Percentiles rank a stretch among this genome's conserved stretches.
phyloP scores from a whole-genome alignment of 2,329 filamentous ascomycete genomes.

The Beauveria brongniartii region DNA sequence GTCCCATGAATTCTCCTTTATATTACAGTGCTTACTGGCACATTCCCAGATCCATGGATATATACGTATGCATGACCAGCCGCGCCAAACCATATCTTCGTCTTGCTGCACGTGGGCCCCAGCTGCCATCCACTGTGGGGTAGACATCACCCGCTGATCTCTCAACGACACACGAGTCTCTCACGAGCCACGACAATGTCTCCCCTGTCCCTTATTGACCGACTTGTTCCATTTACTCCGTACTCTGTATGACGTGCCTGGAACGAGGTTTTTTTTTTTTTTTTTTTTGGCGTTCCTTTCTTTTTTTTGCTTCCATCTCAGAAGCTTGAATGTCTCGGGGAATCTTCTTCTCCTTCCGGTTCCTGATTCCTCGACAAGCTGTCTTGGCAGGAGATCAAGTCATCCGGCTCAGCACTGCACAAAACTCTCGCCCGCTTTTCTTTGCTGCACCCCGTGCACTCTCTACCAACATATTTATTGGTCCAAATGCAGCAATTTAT shows the following conservation, averaged over 20 bases:
- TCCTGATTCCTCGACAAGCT: not conserved
- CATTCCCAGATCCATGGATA: not conserved
- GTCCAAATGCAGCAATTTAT: no score
- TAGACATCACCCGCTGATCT: no score
- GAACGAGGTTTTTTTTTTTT: no score
- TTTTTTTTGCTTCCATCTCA: no score
- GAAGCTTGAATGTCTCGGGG: not conserved
- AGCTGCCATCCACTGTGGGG: not conserved
- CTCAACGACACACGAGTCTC: not conserved
- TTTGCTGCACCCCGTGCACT: not conserved
- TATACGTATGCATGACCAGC: no score
- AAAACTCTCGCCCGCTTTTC: not conserved
- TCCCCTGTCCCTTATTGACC: not conserved
- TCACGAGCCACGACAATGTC: not conserved
- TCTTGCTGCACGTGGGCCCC: conserved; percentile 21
- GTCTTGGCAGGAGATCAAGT: not conserved
- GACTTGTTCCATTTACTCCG: not conserved
- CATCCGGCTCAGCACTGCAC: not conserved
- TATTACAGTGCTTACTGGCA: not conserved
- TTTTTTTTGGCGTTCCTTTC: no score
- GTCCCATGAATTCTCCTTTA: not conserved
- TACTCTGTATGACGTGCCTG: not conserved
- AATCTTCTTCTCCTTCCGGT: not conserved
- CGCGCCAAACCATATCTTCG: conserved; percentile 16
- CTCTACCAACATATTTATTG: no score